Base-by-base conservation (phyloP, 106 monocot species). In the Phalaenopsis aphrodite region DNA sequence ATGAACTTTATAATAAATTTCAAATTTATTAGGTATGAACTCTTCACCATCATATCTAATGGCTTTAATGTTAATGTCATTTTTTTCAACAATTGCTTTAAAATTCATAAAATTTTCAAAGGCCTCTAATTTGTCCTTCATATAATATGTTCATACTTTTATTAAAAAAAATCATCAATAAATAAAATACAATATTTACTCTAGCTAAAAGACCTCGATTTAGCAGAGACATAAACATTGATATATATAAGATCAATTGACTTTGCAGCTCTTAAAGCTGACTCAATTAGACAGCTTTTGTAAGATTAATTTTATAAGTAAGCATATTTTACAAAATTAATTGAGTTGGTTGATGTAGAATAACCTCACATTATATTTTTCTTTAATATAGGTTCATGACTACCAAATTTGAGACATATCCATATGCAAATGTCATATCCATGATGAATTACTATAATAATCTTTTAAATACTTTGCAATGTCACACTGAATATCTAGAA, bases 281-380 rank as follows among this genome's bases (percentile, higher is more conserved):
- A 76, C 7, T 66, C 67, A 36, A 42, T 56, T 11, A 67, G 82
- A 76, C 61, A 82, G 43, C 61, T 68, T 38, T 48, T 10, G 49
- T 38, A 2, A 58, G 42, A 45, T 10, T 64, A 58, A 19, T 82
- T 82, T 17, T 75, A 30, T 67, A 48, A 77, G 15, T 38, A 18
- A 76, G 69, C 77, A 82, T 48, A 66, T 48, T 82, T 82, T 77
- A 77, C 48, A 82, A 19, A 82, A 45, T 77, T 77, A 9, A 46
- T 77, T 47, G 11, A 21, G 43, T 6, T 21, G 24, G 0, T 52
- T 16, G 47, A 83, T 83, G 72, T 41, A 2, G 8, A 71, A 37
- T 30, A 78, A 38, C 49, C 83, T 55, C 38, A 4, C 3, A 78
- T 78, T 30, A 83, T 78, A 1, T 78, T 1, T 3, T 78, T 61